Conservation (phyloP, 352 stramenopile species). For the Phytophthora vignae region DNA sequence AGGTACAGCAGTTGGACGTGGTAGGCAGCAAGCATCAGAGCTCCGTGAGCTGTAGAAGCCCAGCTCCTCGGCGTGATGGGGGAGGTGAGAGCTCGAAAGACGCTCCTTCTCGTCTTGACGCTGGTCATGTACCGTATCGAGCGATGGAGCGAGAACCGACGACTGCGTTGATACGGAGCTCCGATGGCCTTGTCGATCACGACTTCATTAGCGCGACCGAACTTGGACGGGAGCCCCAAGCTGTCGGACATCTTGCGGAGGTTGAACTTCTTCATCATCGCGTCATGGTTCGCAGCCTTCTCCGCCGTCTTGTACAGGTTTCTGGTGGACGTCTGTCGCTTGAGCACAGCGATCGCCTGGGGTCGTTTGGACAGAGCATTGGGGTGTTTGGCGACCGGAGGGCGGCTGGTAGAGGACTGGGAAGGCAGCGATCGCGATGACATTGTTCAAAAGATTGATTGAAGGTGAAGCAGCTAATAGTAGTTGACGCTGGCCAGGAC, state of each 20-base stretch:
- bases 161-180: neutral
- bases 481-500: neutral
- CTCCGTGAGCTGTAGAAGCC: neutral
- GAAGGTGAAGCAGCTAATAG: neutral
- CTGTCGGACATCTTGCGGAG: constrained; percentile 11
- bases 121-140: neutral
- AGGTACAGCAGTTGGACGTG: neutral
- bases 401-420: neutral
- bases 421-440: neutral
- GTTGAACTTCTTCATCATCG: constrained; percentile 17
- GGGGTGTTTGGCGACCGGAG: neutral
- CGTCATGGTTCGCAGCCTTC: constrained; percentile 9
- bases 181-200: constrained; percentile 1
- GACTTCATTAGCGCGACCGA: neutral
- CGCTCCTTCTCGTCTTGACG: neutral
- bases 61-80: neutral
- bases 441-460: neutral
- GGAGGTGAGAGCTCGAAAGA: neutral
- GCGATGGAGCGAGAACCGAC: neutral
- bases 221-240: neutral
- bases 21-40: neutral
- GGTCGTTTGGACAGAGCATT: neutral
- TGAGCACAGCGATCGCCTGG: neutral
- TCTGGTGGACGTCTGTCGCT: neutral
- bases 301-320: constrained; percentile 6